Evolutionary conservation across 768 basidiomycete genomes (phyloP).

Genomic region (Termitomyces sp.): DNA sequence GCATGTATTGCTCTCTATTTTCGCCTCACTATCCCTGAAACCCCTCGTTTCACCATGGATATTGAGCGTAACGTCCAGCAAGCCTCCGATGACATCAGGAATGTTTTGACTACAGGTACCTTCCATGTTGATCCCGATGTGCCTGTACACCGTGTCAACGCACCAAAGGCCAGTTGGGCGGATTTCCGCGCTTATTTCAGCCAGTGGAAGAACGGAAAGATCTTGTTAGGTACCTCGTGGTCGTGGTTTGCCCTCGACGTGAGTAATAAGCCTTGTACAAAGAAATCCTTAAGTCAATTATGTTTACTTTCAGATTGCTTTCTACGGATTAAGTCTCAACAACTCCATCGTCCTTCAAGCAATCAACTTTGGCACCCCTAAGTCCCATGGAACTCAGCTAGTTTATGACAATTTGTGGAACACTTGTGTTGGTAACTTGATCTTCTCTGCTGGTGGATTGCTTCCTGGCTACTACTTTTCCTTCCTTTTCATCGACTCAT

Average conservation of each 20-base stretch:
- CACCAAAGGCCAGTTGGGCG: slow-evolving; percentile 59
- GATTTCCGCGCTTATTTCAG: slow-evolving; percentile 71
- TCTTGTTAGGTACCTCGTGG: slow-evolving; percentile 75
- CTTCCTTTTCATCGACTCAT: slow-evolving; percentile 63
- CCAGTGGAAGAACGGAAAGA: slow-evolving; percentile 73
- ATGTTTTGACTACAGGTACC: slow-evolving; percentile 51
- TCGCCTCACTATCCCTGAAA: slow-evolving; percentile 90
- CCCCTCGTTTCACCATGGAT: slow-evolving; percentile 90
- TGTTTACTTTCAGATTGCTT: slow-evolving; percentile 57
- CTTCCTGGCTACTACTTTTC: slow-evolving; percentile 74
- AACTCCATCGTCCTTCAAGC: slow-evolving; percentile 67
- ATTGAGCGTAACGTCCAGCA: slow-evolving; percentile 79
- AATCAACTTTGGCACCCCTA: slow-evolving; percentile 64
- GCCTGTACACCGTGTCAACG: slow-evolving; percentile 52
- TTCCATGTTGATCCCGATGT: slow-evolving; percentile 52
- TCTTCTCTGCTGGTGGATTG: slow-evolving; percentile 72
- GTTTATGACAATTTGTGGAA: slow-evolving; percentile 60
- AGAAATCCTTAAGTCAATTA: neutral
- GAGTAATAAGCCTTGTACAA: slow-evolving; percentile 19
- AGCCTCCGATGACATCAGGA: slow-evolving; percentile 68
- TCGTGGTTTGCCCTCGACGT: slow-evolving; percentile 92
- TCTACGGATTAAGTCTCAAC: slow-evolving; percentile 87
- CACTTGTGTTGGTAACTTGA: slow-evolving; percentile 68
- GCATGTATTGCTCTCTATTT: slow-evolving; percentile 84
- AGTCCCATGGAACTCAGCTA: slow-evolving; percentile 23